Conservation (phyloP, 169 alveolate species). For the Plasmodium vivax region DNA sequence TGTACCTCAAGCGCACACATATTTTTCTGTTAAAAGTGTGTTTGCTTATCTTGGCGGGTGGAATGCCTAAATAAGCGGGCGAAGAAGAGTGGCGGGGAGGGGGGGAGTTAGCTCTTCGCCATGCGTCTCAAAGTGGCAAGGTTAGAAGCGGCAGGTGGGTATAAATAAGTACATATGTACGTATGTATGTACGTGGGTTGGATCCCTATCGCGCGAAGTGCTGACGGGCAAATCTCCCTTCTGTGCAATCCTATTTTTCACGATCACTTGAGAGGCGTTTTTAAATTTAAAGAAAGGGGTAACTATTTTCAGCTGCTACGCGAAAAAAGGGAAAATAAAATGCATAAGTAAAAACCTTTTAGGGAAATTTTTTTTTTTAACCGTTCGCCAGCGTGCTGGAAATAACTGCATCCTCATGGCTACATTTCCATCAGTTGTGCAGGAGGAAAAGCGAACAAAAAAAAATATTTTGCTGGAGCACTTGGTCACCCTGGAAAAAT, state of each 20-base stretch:
- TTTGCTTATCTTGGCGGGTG: neutral
- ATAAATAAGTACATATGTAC: neutral
- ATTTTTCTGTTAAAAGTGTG: neutral
- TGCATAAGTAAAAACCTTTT: neutral
- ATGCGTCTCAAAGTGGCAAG: neutral
- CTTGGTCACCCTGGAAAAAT: neutral
- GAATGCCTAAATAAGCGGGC: neutral
- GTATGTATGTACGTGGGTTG: neutral
- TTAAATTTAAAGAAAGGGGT: neutral
- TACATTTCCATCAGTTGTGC: neutral
- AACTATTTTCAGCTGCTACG: neutral
- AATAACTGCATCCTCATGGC: neutral
- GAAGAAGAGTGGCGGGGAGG: neutral
- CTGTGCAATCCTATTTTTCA: neutral
- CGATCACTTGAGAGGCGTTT: neutral
- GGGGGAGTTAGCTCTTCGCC: neutral
- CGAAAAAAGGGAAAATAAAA: neutral
- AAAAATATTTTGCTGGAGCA: neutral
- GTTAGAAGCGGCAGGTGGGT: neutral
- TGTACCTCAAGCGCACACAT: neutral
- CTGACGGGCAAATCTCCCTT: neutral
- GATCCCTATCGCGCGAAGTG: neutral
- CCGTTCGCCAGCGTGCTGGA: neutral
- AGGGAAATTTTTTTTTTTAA: neutral
- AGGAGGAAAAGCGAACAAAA: neutral